These are phyloP conservation scores for Huntiella abstrusa DNA, from an alignment of 2,329 filamentous ascomycete genomes.

Conservation along the genomic window DNA sequence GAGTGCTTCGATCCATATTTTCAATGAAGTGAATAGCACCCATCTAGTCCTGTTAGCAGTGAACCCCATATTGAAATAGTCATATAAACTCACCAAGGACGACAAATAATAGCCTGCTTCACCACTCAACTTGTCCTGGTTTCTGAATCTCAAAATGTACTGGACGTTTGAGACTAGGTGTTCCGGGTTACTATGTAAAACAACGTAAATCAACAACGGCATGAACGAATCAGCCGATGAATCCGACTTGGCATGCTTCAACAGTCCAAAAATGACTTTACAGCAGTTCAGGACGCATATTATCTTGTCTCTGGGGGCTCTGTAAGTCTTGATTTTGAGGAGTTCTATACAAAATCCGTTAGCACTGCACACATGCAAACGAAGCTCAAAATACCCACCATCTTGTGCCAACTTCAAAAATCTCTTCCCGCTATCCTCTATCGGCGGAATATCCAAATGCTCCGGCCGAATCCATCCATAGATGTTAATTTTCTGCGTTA, in stretches of 20 bases:
- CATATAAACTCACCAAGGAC: slow-evolving; percentile 44
- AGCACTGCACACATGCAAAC: slow-evolving; percentile 7
- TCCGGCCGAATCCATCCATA: slow-evolving; percentile 90
- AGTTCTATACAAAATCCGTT: slow-evolving; percentile 40
- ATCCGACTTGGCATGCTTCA: slow-evolving; percentile 83
- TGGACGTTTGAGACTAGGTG: slow-evolving; percentile 95
- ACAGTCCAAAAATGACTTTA: slow-evolving; percentile 93
- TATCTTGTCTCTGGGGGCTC: slow-evolving; percentile 93
- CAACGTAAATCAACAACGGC: slow-evolving; percentile 85
- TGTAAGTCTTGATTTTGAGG: slow-evolving; percentile 88
- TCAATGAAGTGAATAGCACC: slow-evolving; percentile 94
- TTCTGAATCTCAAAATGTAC: slow-evolving; percentile 90
- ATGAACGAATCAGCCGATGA: slow-evolving; percentile 94
- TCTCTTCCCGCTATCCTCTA: slow-evolving; percentile 69
- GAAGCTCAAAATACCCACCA: slow-evolving; percentile 22
- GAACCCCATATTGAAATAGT: background rate
- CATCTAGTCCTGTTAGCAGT: slow-evolving; percentile 33
- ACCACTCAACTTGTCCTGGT: slow-evolving; percentile 92
- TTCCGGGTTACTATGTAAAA: slow-evolving; percentile 83
- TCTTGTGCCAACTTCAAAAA: slow-evolving; percentile 83
- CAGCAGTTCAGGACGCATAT: slow-evolving; percentile 97
- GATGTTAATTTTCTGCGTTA: slow-evolving; percentile 90
- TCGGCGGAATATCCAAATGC: slow-evolving; percentile 76
- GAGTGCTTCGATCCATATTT: slow-evolving; percentile 77
- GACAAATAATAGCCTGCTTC: slow-evolving; percentile 97